Evolutionary conservation across 192 early-diverging fungal species (phyloP), one percentile per base, ranked within the genome.

Genomic region (Podila epicladia): DNA sequence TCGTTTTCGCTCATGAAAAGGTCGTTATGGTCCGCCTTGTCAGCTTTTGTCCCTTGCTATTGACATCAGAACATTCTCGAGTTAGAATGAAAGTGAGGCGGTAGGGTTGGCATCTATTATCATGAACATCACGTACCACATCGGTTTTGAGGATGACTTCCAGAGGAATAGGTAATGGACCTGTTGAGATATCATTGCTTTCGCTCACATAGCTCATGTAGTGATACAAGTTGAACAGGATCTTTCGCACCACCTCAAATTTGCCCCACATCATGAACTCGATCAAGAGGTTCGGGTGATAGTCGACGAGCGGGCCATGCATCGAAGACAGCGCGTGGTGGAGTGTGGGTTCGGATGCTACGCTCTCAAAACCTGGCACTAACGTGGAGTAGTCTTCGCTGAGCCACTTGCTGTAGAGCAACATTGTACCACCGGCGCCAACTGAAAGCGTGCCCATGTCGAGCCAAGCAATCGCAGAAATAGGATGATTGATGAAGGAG

Each of bases 241-340:
- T 85, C 65, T 86, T 88, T 22, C 91, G 87, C 31, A 94, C 89
- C 8, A 93, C 73, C 60, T 92, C 88, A 69, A 89, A 89, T 67
- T 93, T 89, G 28, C 86, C 91, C 92, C 92, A 94, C 66, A 94
- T 66, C 35, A 95, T 75, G 73, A 93, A 91, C 35, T 94, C 88
- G 9, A 90, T 74, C 55, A 96, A 68, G 17, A 93, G 72, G 24
- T 84, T 75, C 15, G 94, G 94, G 69, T 96, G 92, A 67, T 95
- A 92, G 65, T 93, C 90, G 2, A 90, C 91, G 7, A 96, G 82
- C 3, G 93, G 86, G 0, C 90, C 90, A 73, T 91, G 88, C 67
- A 86, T 82, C 19, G 74, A 51, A 13, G 84, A 84, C 11, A 88
- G 73, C 2, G 87, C 71, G 58, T 91, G 85, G 57, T 83, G 88